Evolutionary conservation across 1,284 basidiomycete species (phyloP).

Genomic region (Ceratobasidium sp.): DNA sequence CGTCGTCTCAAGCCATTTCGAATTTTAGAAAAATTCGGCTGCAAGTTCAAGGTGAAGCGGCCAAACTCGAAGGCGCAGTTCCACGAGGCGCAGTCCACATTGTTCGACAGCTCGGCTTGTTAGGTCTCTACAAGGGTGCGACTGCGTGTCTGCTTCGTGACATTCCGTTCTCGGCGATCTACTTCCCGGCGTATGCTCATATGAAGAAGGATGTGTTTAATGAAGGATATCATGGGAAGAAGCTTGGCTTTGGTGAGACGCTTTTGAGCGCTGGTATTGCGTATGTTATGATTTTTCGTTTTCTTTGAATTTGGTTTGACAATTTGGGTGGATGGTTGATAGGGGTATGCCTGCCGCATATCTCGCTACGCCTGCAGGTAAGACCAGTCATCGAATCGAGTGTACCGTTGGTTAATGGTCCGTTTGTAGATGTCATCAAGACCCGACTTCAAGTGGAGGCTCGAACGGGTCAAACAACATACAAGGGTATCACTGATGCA

Average conservation of each 20-base stretch:
- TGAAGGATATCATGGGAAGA: conserved; percentile 95
- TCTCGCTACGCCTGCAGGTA: conserved; percentile 82
- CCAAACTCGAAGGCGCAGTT: conserved; percentile 78
- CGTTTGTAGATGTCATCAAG: conserved; percentile 88
- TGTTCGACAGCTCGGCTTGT: conserved; percentile 87
- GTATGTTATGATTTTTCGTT: conserved; percentile 56
- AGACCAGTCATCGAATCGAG: conserved; percentile 44
- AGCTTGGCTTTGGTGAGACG: conserved; percentile 90
- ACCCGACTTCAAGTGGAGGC: conserved; percentile 98
- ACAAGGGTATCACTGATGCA: conserved; percentile 91
- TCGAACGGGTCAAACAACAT: conserved; percentile 88
- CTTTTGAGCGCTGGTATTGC: conserved; percentile 82
- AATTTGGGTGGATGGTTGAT: conserved; percentile 41
- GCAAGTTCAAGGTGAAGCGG: conserved; percentile 95
- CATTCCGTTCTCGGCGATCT: conserved; percentile 91
- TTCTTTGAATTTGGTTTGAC: conserved; percentile 18
- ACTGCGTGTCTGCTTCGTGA: conserved; percentile 89
- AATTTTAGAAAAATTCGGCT: conserved; percentile 96
- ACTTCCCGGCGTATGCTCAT: conserved; percentile 82
- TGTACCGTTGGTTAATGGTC: conserved; percentile 46
- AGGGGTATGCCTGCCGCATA: conserved; percentile 97
- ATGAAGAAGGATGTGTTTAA: conserved; percentile 93
- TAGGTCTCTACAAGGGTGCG: conserved; percentile 93
- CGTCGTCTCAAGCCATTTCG: too few relatives aligned
- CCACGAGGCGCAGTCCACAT: conserved; percentile 92